Evolutionary conservation across 2,329 filamentous ascomycete species (phyloP).

Genomic region (Aspergillus fumigatiaffinis): DNA sequence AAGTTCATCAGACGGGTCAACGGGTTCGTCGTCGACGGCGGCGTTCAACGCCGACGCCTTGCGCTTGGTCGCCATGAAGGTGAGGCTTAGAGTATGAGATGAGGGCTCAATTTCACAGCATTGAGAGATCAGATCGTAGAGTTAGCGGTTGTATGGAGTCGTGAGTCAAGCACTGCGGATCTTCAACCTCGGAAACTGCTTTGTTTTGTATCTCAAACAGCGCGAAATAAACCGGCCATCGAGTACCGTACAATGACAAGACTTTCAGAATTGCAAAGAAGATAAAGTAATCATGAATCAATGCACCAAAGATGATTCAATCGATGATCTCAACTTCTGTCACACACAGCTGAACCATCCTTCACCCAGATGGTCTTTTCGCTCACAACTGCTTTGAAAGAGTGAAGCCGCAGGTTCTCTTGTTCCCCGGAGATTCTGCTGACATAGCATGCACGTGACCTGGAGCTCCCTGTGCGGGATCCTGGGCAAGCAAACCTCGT

Average conservation of each 20-base stretch:
- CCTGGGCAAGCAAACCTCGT: constrained; percentile 18
- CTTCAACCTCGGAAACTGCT: constrained; percentile 1
- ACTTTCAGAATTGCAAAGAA: neutral
- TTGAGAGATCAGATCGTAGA: neutral
- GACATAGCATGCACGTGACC: constrained; percentile 17
- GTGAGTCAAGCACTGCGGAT: neutral
- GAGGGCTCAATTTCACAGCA: neutral
- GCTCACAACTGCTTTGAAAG: neutral
- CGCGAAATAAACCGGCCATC: constrained; percentile 8
- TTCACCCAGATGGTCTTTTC: neutral
- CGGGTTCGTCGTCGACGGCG: constrained; percentile 68
- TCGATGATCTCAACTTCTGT: neutral
- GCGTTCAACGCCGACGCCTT: constrained; percentile 75
- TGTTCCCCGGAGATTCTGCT: neutral
- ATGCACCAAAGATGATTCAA: neutral
- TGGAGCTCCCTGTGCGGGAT: constrained; percentile 3
- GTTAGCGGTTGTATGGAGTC: neutral
- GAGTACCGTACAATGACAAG: neutral
- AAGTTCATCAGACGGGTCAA: constrained; percentile 90
- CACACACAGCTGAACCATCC: neutral
- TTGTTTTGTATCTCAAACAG: constrained; percentile 9
- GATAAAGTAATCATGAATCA: neutral
- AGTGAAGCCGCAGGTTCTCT: neutral
- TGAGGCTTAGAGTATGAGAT: neutral
- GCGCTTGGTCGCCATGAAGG: constrained; percentile 83